These are phyloP conservation scores for Aspergillus affinis DNA, from an alignment of 495 filamentous ascomycete species.

Conservation along the genomic window DNA sequence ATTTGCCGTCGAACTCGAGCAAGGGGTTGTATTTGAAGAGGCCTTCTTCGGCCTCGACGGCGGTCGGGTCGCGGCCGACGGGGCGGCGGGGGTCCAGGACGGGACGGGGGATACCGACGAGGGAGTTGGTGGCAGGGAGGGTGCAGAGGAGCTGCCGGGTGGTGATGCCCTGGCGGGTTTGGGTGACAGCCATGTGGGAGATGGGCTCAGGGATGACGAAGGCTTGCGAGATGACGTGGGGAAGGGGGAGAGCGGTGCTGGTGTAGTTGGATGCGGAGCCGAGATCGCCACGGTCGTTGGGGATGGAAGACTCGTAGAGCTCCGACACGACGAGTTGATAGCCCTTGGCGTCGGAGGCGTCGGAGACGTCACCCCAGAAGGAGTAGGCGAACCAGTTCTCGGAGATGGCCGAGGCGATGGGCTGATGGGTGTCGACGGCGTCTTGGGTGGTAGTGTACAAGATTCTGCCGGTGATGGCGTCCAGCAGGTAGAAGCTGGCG, in stretches of 20 bases:
- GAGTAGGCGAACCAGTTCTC: constrained; percentile 97
- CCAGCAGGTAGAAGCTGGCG: constrained; percentile 77
- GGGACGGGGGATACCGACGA: constrained; percentile 75
- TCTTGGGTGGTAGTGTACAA: constrained; percentile 68
- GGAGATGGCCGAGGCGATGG: constrained; percentile 72
- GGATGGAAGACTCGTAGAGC: constrained; percentile 77
- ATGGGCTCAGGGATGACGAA: constrained; percentile 77
- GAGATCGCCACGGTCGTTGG: constrained; percentile 84
- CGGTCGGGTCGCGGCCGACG: constrained; percentile 76
- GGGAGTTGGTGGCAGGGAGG: constrained; percentile 65
- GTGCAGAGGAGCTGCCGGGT: constrained; percentile 77
- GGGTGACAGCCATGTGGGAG: constrained; percentile 75
- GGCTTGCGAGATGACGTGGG: constrained; percentile 73
- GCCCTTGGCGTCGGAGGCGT: constrained; percentile 63
- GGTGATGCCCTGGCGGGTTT: constrained; percentile 92
- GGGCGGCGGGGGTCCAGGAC: constrained; percentile 87
- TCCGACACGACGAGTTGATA: constrained; percentile 88
- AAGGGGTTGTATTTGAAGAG: constrained; percentile 71
- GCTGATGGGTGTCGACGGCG: constrained; percentile 71
- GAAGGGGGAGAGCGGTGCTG: constrained; percentile 57
- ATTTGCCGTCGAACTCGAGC: constrained; percentile 82
- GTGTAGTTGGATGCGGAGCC: constrained; percentile 70
- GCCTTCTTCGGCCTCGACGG: constrained; percentile 80
- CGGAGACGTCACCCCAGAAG: constrained; percentile 64
- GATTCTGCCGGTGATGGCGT: constrained; percentile 79